Evolutionary conservation across 2,329 filamentous ascomycete species (phyloP).

Genomic region (Bipolaris victoriae): DNA sequence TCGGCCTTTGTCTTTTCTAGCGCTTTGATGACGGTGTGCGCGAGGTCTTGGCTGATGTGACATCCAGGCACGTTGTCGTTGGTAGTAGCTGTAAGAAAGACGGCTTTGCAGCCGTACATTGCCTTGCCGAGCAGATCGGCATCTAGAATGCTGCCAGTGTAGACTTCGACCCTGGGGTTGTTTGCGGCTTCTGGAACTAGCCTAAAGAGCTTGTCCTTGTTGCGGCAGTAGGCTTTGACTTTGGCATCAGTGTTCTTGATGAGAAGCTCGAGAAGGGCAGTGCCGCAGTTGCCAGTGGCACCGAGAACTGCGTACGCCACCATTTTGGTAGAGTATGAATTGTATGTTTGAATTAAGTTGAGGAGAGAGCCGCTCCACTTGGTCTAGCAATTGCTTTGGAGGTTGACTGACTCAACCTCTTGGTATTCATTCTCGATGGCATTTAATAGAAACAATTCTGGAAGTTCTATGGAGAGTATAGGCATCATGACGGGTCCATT

Average conservation of each 20-base stretch:
- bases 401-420: neutral
- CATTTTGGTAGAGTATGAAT: neutral
- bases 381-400: neutral
- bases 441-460: neutral
- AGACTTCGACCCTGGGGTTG: slow-evolving; percentile 43
- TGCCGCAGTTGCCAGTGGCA: slow-evolving; percentile 22
- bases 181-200: slow-evolving; percentile 5
- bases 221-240: slow-evolving; percentile 24
- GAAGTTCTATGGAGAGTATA: too few relatives aligned
- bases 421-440: neutral
- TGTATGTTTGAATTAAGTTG: neutral
- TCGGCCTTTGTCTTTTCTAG: slow-evolving; percentile 26
- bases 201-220: slow-evolving; percentile 16
- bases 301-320: slow-evolving; percentile 18
- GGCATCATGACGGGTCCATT: neutral
- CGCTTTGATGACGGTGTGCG: slow-evolving; percentile 44
- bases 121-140: slow-evolving; percentile 47
- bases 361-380: neutral
- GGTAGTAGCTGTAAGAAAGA: slow-evolving; percentile 51
- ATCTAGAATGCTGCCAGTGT: slow-evolving; percentile 53
- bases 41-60: slow-evolving; percentile 37
- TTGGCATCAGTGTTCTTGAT: slow-evolving; percentile 4
- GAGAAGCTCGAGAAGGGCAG: slow-evolving; percentile 16
- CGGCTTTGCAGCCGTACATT: slow-evolving; percentile 44
- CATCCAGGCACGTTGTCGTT: slow-evolving; percentile 56